Evolutionary conservation across 1,284 basidiomycete genomes (phyloP).

Genomic region (Gomphus sp.): DNA sequence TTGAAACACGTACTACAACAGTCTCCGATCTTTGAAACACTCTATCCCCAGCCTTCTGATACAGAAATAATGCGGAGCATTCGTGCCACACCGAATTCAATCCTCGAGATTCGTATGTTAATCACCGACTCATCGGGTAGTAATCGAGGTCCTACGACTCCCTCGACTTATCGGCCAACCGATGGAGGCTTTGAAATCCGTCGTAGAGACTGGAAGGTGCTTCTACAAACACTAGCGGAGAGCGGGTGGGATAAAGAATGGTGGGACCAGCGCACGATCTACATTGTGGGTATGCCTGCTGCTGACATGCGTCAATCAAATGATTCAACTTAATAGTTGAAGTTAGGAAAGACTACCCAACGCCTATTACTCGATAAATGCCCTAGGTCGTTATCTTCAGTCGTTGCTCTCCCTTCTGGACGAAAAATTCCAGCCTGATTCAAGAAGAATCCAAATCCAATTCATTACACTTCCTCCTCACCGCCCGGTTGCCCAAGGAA

Average conservation of each 20-base stretch:
- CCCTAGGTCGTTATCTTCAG: slow-evolving; percentile 36
- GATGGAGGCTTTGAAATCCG: slow-evolving; percentile 51
- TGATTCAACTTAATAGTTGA: background rate
- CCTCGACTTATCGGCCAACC: slow-evolving; percentile 19
- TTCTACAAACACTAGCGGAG: slow-evolving; percentile 20
- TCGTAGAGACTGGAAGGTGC: slow-evolving; percentile 33
- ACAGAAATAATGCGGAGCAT: slow-evolving; percentile 33
- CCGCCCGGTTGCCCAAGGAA: slow-evolving; percentile 45
- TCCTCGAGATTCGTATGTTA: slow-evolving; percentile 53
- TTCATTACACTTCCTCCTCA: slow-evolving; percentile 47
- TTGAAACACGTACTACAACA: slow-evolving; percentile 29
- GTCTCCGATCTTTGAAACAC: slow-evolving; percentile 23
- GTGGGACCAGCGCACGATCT: slow-evolving; percentile 57
- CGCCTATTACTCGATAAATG: slow-evolving; percentile 35
- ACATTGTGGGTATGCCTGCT: slow-evolving; percentile 40
- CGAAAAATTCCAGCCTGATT: background rate
- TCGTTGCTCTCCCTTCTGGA: slow-evolving; percentile 24
- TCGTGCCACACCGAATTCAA: slow-evolving; percentile 31
- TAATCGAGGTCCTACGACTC: slow-evolving; percentile 21
- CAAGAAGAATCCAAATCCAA: slow-evolving; percentile 31
- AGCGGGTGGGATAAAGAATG: slow-evolving; percentile 30
- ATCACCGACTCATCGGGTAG: slow-evolving; percentile 30
- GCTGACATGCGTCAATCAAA: background rate
- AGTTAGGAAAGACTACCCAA: slow-evolving; percentile 62
- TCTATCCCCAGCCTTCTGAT: slow-evolving; percentile 30